Evolutionary conservation across 495 filamentous ascomycete genomes (phyloP), one percentile per base, ranked within the genome.

Genomic region (Acidomyces sp.): DNA sequence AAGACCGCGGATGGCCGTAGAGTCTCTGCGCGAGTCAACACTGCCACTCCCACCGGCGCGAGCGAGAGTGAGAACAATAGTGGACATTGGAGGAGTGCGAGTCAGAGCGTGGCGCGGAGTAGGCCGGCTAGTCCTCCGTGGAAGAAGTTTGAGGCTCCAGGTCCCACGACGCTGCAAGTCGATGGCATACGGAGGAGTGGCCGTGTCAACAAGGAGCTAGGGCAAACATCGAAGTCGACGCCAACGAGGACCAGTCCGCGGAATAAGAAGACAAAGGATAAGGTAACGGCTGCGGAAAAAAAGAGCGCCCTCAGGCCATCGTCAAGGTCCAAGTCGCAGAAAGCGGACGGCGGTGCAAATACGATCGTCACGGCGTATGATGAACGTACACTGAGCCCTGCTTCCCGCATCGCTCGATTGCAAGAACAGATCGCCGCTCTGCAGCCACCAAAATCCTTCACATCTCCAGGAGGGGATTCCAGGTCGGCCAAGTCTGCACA

Each of bases 161-260:
- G 88, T 0, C 90, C 90, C 3, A 84, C 90, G 6, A 80, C 82
- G 0, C 83, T 93, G 48, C 60, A 78, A 18, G 76, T 78, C 46
- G 78, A 84, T 62, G 90, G 90, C 31, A 77, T 75, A 46, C 73
- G 90, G 40, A 90, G 85, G 58, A 94, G 87, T 6, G 82, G 82
- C 25, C 70, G 87, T 46, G 82, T 82, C 41, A 93, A 92, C 32
- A 46, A 40, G 44, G 48, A 52, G 21, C 18, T 43, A 20, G 4
- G 15, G 2, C 26, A 43, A 11, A 3, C 13, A 11, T 37, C 47
- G 11, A 47, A 46, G 34, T 37, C 47, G 11, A 47, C 42, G 34
- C 45, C 42, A 4, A 40, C 33, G 21, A 33, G 42, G 11, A 23
- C 21, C 7, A 43, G 37, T 44, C 48, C 48, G n/a, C 12, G 48